Evolutionary conservation across 2,329 filamentous ascomycete genomes (phyloP), one percentile per base, ranked within the genome.

Genomic region (Xylariaceae sp.): DNA sequence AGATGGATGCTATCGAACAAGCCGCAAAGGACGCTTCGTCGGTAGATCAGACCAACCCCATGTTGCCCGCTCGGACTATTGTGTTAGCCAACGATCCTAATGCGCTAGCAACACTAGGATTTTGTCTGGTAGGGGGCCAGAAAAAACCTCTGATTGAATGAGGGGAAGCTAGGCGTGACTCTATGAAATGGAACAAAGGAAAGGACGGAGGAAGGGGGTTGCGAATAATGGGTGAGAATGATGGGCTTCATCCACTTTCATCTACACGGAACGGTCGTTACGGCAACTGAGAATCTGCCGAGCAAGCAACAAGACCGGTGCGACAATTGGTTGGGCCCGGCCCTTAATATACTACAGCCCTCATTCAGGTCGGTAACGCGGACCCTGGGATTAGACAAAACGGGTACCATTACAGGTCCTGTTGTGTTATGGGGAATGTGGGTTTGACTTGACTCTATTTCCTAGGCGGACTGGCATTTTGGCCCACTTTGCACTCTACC

Each of bases 1-100:
- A 97, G 74, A 96, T 99, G 90, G 92, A 96, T 65, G 92, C 92
- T 36, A 97, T 99, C 59, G 92, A 96, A 68, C 90, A 96, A 72
- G 89, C 94, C 0, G 94, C 94, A 41, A 92, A 92, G 71, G 92
- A 97, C 63, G 92, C 94, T 1, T 87, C 89, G 15, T 84, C 88
- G 57, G 86, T 97, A 56, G 90, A 92, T 62, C 87, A 87, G 0
- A 89, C 95, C 57, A 94, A 94, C 64, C 94, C 92, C 0, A 92
- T 95, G 86, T 73, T 96, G n/a, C 92, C 94, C 0, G 86, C 92
- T 1, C 85, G 86, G 58, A 85, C 82, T 7, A 94, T 99, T 58
- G 83, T 97, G 54, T 79, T 88, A 47, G 85, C 89, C 5, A 86
- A 81, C 56, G 92, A 97, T 67, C 84, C 75, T 52, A 80, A 85